A percentile compares a stretch with the other conserved stretches of the same genome.
phyloP scores from a whole-genome alignment of 2,329 filamentous ascomycete species.

The Pseudogymnoascus sp. region DNA sequence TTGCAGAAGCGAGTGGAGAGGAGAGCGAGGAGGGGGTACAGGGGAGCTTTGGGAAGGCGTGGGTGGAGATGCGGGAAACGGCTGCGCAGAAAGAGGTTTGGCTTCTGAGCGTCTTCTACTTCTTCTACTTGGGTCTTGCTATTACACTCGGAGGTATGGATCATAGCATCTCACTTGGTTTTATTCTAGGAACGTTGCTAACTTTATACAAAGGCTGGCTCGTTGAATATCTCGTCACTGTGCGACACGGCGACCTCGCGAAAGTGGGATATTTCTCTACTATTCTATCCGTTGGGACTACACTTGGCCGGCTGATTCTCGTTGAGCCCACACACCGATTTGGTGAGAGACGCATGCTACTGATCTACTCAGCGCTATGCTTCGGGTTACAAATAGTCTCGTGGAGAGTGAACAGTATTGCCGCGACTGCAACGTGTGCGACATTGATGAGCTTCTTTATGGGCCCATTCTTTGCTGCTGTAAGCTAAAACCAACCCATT shows the following conservation, averaged over 20 bases:
- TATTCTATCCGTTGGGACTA: slow-evolving; percentile 49
- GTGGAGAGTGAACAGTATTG: slow-evolving; percentile 48
- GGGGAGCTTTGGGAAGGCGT: slow-evolving; percentile 30
- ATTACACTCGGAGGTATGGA: slow-evolving; percentile 41
- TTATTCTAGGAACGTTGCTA: not conserved
- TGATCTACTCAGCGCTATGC: slow-evolving; percentile 44
- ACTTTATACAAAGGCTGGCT: slow-evolving; percentile 45
- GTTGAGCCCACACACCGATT: slow-evolving; percentile 52
- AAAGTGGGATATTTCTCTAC: slow-evolving; percentile 55
- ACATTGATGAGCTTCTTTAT: slow-evolving; percentile 45
- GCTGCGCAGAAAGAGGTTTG: slow-evolving; percentile 43
- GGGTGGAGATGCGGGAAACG: slow-evolving; percentile 38
- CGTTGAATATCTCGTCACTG: slow-evolving; percentile 54
- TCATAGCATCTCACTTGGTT: not conserved
- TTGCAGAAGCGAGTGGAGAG: slow-evolving; percentile 11
- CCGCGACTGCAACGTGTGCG: not conserved
- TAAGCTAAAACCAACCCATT: slow-evolving; percentile 24
- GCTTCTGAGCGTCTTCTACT: slow-evolving; percentile 55
- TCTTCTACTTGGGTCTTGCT: slow-evolving; percentile 50
- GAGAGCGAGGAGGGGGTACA: slow-evolving; percentile 17
- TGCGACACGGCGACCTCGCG: slow-evolving; percentile 48
- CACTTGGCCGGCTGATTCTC: slow-evolving; percentile 49
- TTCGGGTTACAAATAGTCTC: slow-evolving; percentile 51
- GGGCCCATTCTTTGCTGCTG: slow-evolving; percentile 51
- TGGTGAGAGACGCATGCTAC: slow-evolving; percentile 50